Percentiles rank a stretch among this genome's conserved stretches.
Evolutionary conservation across 768 basidiomycete species (phyloP).

Genomic region (Asterophora lycoperdoides): DNA sequence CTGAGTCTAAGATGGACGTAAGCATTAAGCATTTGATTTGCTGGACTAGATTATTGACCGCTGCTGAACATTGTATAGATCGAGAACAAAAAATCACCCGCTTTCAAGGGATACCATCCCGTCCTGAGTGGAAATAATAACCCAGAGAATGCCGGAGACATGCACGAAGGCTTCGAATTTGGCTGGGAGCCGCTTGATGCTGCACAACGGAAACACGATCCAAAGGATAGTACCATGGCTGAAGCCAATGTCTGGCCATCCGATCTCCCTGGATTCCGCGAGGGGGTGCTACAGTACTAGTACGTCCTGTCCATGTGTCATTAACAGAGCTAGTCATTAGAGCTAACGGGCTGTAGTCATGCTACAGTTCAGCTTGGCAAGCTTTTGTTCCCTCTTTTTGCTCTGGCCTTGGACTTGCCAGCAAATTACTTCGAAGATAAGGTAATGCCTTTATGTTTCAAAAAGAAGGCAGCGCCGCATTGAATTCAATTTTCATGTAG

Average conservation of each 20-base stretch:
- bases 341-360: conserved; percentile 24
- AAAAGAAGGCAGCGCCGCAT: background rate
- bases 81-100: conserved; percentile 58
- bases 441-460: conserved; percentile 30
- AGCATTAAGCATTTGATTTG: too few species aligned
- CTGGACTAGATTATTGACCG: background rate
- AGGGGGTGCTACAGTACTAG: conserved; percentile 63
- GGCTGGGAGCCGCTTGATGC: conserved; percentile 57
- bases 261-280: conserved; percentile 55
- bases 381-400: conserved; percentile 78
- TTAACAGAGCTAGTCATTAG: too few species aligned
- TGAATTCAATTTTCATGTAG: conserved; percentile 30
- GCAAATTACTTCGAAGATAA: conserved; percentile 81
- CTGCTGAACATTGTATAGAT: conserved; percentile 38
- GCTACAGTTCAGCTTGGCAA: conserved; percentile 44
- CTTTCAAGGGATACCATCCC: conserved; percentile 76
- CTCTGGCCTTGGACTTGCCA: conserved; percentile 71
- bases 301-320: conserved; percentile 26
- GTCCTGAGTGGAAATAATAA: conserved; percentile 72
- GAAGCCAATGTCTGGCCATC: conserved; percentile 79
- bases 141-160: conserved; percentile 73
- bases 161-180: conserved; percentile 89
- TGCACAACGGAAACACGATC: conserved; percentile 22
- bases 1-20: conserved; percentile 65
- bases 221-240: conserved; percentile 53